Conservation (phyloP, 2,329 filamentous ascomycete species). For the Colletotrichum brevisporum region DNA sequence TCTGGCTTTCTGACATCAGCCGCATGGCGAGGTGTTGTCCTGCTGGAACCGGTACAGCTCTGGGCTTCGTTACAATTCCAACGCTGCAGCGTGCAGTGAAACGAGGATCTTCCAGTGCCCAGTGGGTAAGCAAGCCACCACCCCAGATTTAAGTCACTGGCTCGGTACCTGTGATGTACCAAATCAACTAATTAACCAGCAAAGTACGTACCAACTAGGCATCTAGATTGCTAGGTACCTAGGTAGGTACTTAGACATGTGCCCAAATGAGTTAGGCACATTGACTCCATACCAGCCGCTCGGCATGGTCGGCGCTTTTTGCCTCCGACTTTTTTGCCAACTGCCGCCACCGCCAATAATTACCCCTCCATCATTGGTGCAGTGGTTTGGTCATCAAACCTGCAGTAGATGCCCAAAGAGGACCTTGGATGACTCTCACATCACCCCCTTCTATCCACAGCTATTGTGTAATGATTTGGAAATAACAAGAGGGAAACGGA, state of each 20-base stretch:
- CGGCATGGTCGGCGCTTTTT: constrained; percentile 29
- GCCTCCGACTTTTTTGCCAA: constrained; percentile 19
- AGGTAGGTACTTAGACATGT: too few relatives aligned
- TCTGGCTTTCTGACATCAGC: constrained; percentile 32
- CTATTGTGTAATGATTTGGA: too few relatives aligned
- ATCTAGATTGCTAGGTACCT: too few relatives aligned
- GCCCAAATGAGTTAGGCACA: too few relatives aligned
- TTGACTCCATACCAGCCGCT: background rate
- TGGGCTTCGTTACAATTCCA: constrained; percentile 5
- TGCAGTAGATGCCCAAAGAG: too few relatives aligned
- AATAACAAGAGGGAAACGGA: too few relatives aligned
- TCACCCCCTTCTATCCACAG: background rate
- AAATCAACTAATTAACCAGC: too few relatives aligned
- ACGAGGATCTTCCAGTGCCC: constrained; percentile 3
- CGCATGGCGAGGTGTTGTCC: constrained; percentile 1
- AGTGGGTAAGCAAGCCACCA: background rate
- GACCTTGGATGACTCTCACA: background rate
- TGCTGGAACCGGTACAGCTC: background rate
- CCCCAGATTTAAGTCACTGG: too few relatives aligned
- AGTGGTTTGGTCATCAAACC: background rate
- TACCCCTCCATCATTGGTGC: constrained; percentile 6
- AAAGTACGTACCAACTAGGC: too few relatives aligned
- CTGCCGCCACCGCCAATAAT: constrained; percentile 11
- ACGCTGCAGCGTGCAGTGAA: background rate
- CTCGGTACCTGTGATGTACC: too few relatives aligned